Conservation (phyloP, 768 basidiomycete genomes). For the Mycena indigotica region DNA sequence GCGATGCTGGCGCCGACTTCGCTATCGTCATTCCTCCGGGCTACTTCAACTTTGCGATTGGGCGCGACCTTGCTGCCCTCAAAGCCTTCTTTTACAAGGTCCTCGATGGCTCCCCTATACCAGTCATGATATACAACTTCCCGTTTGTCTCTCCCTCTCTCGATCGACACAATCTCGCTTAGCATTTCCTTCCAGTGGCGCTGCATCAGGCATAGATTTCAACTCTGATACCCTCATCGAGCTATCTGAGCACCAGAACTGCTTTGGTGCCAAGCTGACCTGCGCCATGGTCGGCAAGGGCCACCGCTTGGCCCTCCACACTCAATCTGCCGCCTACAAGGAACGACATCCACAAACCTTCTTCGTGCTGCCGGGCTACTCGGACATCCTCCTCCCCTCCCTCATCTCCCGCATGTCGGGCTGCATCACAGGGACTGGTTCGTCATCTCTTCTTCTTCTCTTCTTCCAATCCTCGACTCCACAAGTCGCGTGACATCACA, state of each 20-base stretch:
- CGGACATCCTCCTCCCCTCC: slow-evolving; percentile 24
- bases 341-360: slow-evolving; percentile 18
- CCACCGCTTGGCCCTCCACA: slow-evolving; percentile 21
- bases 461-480: neutral
- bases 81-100: slow-evolving; percentile 22
- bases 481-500: neutral
- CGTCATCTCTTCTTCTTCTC: neutral
- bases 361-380: slow-evolving; percentile 24
- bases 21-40: slow-evolving; percentile 67
- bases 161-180: neutral
- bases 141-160: slow-evolving; percentile 10
- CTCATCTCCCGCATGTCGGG: slow-evolving; percentile 21
- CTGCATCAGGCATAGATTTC: slow-evolving; percentile 23
- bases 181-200: slow-evolving; percentile 12
- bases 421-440: slow-evolving; percentile 23
- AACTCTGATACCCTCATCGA: slow-evolving; percentile 22
- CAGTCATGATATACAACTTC: slow-evolving; percentile 27
- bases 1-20: slow-evolving; percentile 64
- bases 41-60: slow-evolving; percentile 43
- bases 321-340: slow-evolving; percentile 21
- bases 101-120: slow-evolving; percentile 21
- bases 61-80: slow-evolving; percentile 16
- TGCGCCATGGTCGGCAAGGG: slow-evolving; percentile 24
- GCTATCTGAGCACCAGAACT: slow-evolving; percentile 24
- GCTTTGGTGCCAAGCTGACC: slow-evolving; percentile 26